These are phyloP conservation scores for Haplosporangium sp. DNA, from an alignment of 371 early-diverging fungal genomes.

Conservation along the genomic window DNA sequence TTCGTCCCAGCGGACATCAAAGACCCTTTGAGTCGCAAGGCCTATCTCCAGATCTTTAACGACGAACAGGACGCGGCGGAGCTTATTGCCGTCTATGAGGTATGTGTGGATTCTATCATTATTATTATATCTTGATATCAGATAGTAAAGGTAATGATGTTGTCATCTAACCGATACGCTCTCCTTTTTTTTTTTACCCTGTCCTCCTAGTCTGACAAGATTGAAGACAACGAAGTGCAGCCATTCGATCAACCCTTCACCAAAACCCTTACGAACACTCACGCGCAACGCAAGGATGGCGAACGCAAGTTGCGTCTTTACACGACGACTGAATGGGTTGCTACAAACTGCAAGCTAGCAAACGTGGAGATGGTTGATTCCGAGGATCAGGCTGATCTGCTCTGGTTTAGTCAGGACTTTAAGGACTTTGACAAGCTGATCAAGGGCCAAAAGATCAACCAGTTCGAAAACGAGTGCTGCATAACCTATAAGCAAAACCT, in stretches of 20 bases:
- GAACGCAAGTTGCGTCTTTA: constrained; percentile 53
- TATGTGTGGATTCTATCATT: neutral
- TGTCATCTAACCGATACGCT: neutral
- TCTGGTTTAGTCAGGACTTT: constrained; percentile 66
- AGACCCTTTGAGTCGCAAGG: constrained; percentile 57
- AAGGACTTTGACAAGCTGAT: constrained; percentile 62
- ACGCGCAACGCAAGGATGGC: constrained; percentile 5
- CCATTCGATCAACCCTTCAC: constrained; percentile 46
- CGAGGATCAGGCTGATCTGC: constrained; percentile 60
- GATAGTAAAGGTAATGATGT: too few species aligned
- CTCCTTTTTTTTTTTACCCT: neutral
- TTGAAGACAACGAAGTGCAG: constrained; percentile 27
- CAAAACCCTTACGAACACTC: constrained; percentile 20
- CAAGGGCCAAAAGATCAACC: constrained; percentile 62
- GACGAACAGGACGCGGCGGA: constrained; percentile 56
- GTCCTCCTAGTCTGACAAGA: constrained; percentile 42
- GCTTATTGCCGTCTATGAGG: constrained; percentile 56
- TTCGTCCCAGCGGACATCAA: constrained; percentile 60
- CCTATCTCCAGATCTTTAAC: constrained; percentile 63
- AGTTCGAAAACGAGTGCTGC: constrained; percentile 64
- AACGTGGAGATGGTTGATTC: constrained; percentile 60
- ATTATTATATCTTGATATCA: neutral
- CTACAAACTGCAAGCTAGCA: constrained; percentile 61
- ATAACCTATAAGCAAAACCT: constrained; percentile 63
- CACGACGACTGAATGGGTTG: constrained; percentile 63